These are phyloP conservation scores for Podila verticillata DNA, from an alignment of 192 early-diverging fungal genomes.

Conservation along the genomic window DNA sequence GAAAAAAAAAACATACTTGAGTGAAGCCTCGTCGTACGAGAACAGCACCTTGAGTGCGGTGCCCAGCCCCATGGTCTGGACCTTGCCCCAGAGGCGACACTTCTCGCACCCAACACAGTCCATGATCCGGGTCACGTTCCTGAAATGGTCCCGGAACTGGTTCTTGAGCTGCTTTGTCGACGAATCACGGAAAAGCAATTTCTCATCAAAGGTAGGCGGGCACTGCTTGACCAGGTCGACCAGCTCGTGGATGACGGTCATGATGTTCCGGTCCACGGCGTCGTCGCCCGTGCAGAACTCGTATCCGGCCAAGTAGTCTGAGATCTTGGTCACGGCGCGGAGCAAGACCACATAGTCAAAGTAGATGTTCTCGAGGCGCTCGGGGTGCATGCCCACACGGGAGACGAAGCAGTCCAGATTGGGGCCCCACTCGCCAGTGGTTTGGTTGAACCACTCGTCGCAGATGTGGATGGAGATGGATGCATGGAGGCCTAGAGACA, in stretches of 20 bases:
- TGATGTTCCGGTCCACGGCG: slow-evolving; percentile 62
- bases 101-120: slow-evolving; percentile 99
- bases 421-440: slow-evolving; percentile 87
- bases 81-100: slow-evolving; percentile 97
- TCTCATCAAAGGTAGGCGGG: slow-evolving; percentile 92
- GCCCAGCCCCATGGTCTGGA: slow-evolving; percentile 92
- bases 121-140: slow-evolving; percentile 98
- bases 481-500: slow-evolving; percentile 78
- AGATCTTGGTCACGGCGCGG: slow-evolving; percentile 87
- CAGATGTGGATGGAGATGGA: slow-evolving; percentile 99
- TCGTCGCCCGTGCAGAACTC: slow-evolving; percentile 78
- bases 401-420: slow-evolving; percentile 92
- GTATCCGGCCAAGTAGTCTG: slow-evolving; percentile 76
- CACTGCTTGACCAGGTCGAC: slow-evolving; percentile 67
- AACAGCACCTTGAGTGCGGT: slow-evolving; percentile 97
- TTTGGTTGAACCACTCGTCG: slow-evolving; percentile 89
- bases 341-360: slow-evolving; percentile 91
- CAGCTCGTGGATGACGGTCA: slow-evolving; percentile 67
- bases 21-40: slow-evolving; percentile 80
- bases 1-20: slow-evolving; percentile 54
- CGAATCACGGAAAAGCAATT: slow-evolving; percentile 72
- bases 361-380: slow-evolving; percentile 95
- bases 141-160: slow-evolving; percentile 92
- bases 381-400: slow-evolving; percentile 89
- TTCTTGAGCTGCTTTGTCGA: slow-evolving; percentile 69